Conservation (phyloP, 176 grass and related monocot genomes). For the Oryza rufipogon region DNA sequence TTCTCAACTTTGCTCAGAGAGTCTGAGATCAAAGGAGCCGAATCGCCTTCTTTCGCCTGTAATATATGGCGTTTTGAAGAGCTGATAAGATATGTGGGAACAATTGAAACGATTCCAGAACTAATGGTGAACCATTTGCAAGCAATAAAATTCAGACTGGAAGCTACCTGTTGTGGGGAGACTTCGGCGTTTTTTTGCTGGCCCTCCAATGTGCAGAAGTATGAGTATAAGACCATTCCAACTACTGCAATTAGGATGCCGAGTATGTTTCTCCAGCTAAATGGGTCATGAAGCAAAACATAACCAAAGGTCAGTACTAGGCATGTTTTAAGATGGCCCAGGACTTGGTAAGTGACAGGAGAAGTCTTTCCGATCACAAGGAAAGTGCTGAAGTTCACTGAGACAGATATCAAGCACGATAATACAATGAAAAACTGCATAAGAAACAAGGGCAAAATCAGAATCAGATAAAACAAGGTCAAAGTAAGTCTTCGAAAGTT, state of each 20-base stretch:
- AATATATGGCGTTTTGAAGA: not conserved
- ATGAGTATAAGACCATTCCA: conserved; percentile 88
- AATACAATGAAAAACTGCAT: conserved; percentile 82
- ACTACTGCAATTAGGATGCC: conserved; percentile 83
- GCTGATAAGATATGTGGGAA: not conserved
- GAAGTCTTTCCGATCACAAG: conserved; percentile 93
- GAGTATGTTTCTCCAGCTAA: conserved; percentile 95
- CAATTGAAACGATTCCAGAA: not conserved
- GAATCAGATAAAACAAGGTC: conserved; percentile 22
- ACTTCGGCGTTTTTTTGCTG: conserved; percentile 62
- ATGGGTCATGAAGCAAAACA: conserved; percentile 85
- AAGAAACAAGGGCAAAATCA: conserved; percentile 37
- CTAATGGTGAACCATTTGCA: not conserved
- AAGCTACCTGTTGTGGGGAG: conserved; percentile 64
- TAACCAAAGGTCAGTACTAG: conserved; percentile 87
- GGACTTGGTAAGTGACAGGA: conserved; percentile 89
- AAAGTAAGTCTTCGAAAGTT: conserved; percentile 2
- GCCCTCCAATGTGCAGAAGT: conserved; percentile 62
- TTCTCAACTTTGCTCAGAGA: conserved; percentile 70
- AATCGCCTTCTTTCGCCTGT: conserved; percentile 65
- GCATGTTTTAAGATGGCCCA: conserved; percentile 95
- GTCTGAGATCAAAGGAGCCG: conserved; percentile 60
- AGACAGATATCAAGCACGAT: conserved; percentile 87
- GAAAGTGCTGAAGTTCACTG: conserved; percentile 94
- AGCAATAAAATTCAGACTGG: not conserved